Evolutionary conservation across 176 grass and related monocot species (phyloP), one percentile per base, ranked within the genome.

Genomic region (Tillandsia leiboldiana): DNA sequence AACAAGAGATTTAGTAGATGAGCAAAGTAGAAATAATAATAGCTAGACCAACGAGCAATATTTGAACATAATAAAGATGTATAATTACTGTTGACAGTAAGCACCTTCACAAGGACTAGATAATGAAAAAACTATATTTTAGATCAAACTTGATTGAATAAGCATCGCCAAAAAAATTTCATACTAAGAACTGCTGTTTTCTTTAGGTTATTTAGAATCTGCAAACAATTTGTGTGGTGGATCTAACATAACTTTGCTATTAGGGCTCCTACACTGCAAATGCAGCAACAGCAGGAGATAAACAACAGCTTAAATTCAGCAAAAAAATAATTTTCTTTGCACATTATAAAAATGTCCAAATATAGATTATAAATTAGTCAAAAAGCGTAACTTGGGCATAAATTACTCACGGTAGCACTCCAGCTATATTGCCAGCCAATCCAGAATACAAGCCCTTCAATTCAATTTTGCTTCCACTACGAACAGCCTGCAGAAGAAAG

Each of bases 391-490:
- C 12, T 67, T 49, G 29, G 15, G 65, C 26, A 47, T 49, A 67
- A 67, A 59, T 4, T 17, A 8, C 92, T 96, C 61, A 96, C 92
- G 86, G 88, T 59, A 91, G 83, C 62, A 96, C 88, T 15, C 92
- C 92, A 51, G 76, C 79, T 15, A 96, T 61, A 82, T 96, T 96
- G 72, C 92, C 88, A 67, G 72, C 86, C 73, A 96, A 76, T 76
- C 92, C 92, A 69, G 92, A 89, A 78, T 96, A 96, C 49, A 96
- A 53, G 58, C 80, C 88, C 80, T 81, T 96, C 88, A 81, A 96
- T 75, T 89, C 48, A 80, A 96, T 92, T 80, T 56, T 76, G 70
- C 70, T 82, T 68, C 92, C 88, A 79, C 83, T 86, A 78, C 63
- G 86, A 85, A 79, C 92, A 78, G 83, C 88, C 88, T 71, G 51